phyloP scores from a whole-genome alignment of 148 eudicot species.

The Vaccinium corymbosum region DNA sequence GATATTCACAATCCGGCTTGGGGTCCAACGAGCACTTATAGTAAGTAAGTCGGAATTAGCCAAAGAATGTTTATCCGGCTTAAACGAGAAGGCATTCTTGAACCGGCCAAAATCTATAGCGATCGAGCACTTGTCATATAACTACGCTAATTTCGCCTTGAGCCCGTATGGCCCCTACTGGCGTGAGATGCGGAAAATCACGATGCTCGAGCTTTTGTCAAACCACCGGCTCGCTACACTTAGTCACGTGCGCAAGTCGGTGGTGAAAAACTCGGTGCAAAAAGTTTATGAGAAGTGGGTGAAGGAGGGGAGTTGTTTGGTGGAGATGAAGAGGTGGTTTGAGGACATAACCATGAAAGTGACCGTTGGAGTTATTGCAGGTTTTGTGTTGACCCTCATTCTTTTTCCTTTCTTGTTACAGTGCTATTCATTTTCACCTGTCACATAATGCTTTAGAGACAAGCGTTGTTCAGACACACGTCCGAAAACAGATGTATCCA shows the following conservation, averaged over 20 bases:
- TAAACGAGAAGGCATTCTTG: slow-evolving; percentile 31
- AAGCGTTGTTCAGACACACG: no score
- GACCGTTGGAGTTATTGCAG: slow-evolving; percentile 26
- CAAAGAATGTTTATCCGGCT: slow-evolving; percentile 32
- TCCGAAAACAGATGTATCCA: no score
- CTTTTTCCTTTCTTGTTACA: neutral
- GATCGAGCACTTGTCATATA: slow-evolving; percentile 23
- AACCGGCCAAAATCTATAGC: slow-evolving; percentile 24
- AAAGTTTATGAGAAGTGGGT: slow-evolving; percentile 5
- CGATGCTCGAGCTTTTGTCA: slow-evolving; percentile 31
- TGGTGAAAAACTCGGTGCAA: slow-evolving; percentile 24
- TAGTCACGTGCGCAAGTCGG: slow-evolving; percentile 19
- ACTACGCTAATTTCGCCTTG: slow-evolving; percentile 35
- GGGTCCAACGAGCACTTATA: slow-evolving; percentile 30
- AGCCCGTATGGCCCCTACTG: slow-evolving; percentile 36
- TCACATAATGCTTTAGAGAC: neutral
- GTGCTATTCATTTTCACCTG: neutral
- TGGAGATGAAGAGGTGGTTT: slow-evolving; percentile 37
- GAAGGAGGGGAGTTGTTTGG: neutral
- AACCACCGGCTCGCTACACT: slow-evolving; percentile 21
- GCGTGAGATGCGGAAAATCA: slow-evolving; percentile 38
- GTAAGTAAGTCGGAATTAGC: slow-evolving; percentile 41
- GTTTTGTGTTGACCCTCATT: neutral
- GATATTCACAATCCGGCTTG: slow-evolving; percentile 32
- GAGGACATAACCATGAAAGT: slow-evolving; percentile 29